Evolutionary conservation across 306 rosid species (phyloP).

Genomic region (Casuarina glauca): DNA sequence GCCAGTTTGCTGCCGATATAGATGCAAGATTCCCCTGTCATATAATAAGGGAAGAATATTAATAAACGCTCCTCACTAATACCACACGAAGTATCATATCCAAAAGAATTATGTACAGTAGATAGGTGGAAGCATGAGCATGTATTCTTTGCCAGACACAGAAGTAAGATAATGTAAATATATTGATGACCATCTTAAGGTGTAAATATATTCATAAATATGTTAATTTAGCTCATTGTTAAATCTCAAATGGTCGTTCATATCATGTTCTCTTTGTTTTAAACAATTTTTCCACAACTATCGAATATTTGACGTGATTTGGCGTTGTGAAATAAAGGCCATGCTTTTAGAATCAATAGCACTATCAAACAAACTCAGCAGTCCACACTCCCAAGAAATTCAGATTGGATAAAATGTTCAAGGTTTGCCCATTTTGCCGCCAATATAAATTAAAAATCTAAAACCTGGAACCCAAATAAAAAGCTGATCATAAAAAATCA

Average conservation of each 20-base stretch:
- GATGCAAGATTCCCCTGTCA: slow-evolving; percentile 73
- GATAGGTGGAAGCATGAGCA: not conserved
- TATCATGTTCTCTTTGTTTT: not conserved
- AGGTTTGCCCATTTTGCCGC: not conserved
- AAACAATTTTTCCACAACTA: not conserved
- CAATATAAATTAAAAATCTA: not conserved
- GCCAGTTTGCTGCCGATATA: slow-evolving; percentile 79
- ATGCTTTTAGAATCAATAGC: not conserved
- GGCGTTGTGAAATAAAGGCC: not conserved
- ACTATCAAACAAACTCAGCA: not conserved
- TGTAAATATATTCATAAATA: not conserved
- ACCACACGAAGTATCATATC: not conserved
- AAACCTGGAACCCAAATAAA: not conserved
- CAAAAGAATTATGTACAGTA: not conserved
- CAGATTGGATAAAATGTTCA: not conserved
- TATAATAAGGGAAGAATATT: slow-evolving; percentile 22
- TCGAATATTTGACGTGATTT: not conserved
- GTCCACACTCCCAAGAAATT: not conserved
- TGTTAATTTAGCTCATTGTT: not conserved
- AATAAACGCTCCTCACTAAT: not conserved
- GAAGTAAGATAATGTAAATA: no score
- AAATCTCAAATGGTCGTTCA: not conserved
- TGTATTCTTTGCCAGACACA: not conserved
- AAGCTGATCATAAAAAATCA: not conserved
- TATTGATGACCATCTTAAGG: not conserved